Evolutionary conservation across 2,329 filamentous ascomycete species (phyloP), one percentile per base, ranked within the genome.

Genomic region (Fusarium scirpi): DNA sequence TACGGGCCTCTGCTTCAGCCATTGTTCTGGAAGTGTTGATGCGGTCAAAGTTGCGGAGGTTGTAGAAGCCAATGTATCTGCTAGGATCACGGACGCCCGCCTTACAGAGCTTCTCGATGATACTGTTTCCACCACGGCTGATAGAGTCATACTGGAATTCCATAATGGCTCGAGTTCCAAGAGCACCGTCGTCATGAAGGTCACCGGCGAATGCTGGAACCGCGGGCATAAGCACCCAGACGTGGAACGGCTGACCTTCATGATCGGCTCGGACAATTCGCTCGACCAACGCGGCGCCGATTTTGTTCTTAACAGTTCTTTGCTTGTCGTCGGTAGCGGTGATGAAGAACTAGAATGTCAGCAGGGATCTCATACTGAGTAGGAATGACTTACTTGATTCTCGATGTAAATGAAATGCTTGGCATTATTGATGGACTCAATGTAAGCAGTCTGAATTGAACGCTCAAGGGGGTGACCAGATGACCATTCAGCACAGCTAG

Each of bases 381-480:
- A 15, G 8, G 9, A 7, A 5, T 6, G 12, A 5, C 76, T 60
- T 74, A 85, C 85, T 78, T 88, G 90, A 75, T 94, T 94, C 78
- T 94, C 92, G 38, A 94, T 94, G 79, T 94, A 94, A 62, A 94
- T 81, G 75, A 91, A 94, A 77, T 94, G 89, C 75, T 89, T 82
- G 20, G 90, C 90, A 51, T 89, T 89, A 40, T 82, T 83, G 72
- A 94, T 94, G 29, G 89, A 86, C 45, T 91, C 85, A 34, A 92
- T 89, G 76, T 97, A 97, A 2, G 94, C 94, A 77, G 95, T 94
- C 66, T 91, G 89, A 67, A 98, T 95, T 1, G 94, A 97, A 78
- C 96, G 94, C 76, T 89, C 86, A 1, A 83, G 84, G 8, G 79
- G 78, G 53, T 85, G 82, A 4, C 86, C 86, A 16, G 82, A 78